These are phyloP conservation scores for Piedraia hortae DNA, from an alignment of 2,329 filamentous ascomycete species.

Conservation along the genomic window DNA sequence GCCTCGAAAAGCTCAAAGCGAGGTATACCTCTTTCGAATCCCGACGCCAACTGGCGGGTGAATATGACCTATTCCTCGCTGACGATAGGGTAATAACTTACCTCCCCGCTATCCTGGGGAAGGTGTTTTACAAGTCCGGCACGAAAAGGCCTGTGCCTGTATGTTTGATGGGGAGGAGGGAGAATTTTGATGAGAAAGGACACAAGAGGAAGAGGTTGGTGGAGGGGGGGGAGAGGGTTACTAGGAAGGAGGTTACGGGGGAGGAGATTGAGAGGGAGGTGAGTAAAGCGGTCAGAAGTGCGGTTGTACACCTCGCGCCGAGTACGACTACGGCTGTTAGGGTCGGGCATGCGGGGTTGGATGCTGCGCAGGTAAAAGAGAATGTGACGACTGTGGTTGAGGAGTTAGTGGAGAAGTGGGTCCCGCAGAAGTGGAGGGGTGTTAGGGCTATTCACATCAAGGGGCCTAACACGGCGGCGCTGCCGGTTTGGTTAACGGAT, in stretches of 20 bases:
- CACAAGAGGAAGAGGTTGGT: conserved; percentile 18
- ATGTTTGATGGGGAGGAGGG: conserved; percentile 30
- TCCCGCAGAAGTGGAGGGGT: conserved; percentile 70
- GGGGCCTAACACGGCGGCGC: conserved; percentile 57
- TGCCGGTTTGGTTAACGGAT: conserved; percentile 84
- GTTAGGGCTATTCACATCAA: conserved; percentile 72
- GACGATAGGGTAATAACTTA: conserved; percentile 56
- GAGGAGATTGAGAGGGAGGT: conserved; percentile 54
- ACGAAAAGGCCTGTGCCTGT: conserved; percentile 71
- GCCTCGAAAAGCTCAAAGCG: conserved; percentile 57
- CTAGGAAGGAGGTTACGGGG: conserved; percentile 26
- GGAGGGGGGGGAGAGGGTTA: conserved; percentile 13
- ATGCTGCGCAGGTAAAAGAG: conserved; percentile 45
- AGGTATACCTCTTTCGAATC: conserved; percentile 79
- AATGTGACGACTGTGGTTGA: conserved; percentile 51
- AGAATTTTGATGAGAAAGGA: conserved; percentile 23
- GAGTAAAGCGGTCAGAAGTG: conserved; percentile 44
- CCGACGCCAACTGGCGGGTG: conserved; percentile 51
- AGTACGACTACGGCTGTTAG: conserved; percentile 56
- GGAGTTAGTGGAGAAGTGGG: conserved; percentile 46
- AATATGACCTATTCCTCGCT: conserved; percentile 82
- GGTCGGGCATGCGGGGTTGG: conserved; percentile 49
- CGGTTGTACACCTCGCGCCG: conserved; percentile 53
- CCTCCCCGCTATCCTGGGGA: conserved; percentile 57
- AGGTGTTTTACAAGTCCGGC: conserved; percentile 69